phyloP scores from a whole-genome alignment of 2,329 filamentous ascomycete species.

The Penicillium brasilianum region DNA sequence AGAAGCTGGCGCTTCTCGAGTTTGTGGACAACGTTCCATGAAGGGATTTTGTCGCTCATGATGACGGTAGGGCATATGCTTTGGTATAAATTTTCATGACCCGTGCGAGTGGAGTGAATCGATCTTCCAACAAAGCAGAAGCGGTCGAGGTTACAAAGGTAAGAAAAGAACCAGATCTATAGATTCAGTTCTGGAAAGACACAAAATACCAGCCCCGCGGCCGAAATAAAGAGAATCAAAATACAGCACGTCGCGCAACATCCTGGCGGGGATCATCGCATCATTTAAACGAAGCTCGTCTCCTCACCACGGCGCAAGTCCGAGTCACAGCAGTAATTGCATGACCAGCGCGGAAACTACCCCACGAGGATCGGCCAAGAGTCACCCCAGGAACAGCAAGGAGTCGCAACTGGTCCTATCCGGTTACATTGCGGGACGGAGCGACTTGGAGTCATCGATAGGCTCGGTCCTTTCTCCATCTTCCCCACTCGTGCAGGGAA shows the following conservation, averaged over 20 bases:
- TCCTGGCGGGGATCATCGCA: not conserved
- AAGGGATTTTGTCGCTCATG: slow-evolving; percentile 47
- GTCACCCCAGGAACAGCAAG: slow-evolving; percentile 16
- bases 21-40: slow-evolving; percentile 58
- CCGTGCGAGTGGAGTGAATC: not conserved
- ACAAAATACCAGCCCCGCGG: not conserved
- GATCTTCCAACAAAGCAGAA: not conserved
- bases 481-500: slow-evolving; percentile 2
- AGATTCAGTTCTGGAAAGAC: not conserved
- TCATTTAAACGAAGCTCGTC: slow-evolving; percentile 15
- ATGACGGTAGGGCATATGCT: slow-evolving; percentile 7
- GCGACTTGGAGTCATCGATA: not conserved
- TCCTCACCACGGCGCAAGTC: slow-evolving; percentile 16
- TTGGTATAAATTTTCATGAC: not conserved
- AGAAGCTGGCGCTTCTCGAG: slow-evolving; percentile 62
- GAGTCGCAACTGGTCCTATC: slow-evolving; percentile 11
- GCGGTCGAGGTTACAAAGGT: not conserved
- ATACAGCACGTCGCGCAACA: not conserved
- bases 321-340: slow-evolving; percentile 9
- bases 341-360: slow-evolving; percentile 14
- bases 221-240: not conserved
- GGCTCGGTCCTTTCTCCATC: not conserved
- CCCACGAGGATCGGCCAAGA: slow-evolving; percentile 27
- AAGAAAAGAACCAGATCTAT: not conserved
- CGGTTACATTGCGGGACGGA: slow-evolving; percentile 20